These are phyloP conservation scores for Exophiala sp. DNA, from an alignment of 2,329 filamentous ascomycete genomes.

Conservation along the genomic window DNA sequence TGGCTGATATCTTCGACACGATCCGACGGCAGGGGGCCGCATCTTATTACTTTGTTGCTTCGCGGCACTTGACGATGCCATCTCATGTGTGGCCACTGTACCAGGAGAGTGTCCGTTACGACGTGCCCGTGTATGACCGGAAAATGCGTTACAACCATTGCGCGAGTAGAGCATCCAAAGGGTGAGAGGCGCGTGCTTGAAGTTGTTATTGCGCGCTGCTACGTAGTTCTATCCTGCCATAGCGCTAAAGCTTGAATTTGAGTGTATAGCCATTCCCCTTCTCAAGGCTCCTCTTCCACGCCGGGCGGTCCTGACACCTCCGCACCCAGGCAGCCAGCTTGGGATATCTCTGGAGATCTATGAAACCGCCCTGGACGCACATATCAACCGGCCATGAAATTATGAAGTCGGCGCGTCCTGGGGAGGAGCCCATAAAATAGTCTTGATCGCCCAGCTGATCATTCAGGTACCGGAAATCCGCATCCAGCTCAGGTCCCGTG, in stretches of 20 bases:
- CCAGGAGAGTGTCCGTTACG: too few relatives aligned
- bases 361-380: conserved; percentile 8
- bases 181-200: too few relatives aligned
- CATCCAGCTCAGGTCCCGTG: conserved; percentile 17
- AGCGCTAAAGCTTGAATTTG: not conserved
- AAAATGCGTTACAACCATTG: too few relatives aligned
- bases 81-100: too few relatives aligned
- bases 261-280: conserved; percentile 26
- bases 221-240: not conserved
- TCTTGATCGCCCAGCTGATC: conserved; percentile 21
- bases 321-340: conserved; percentile 21
- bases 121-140: too few relatives aligned
- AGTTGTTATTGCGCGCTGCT: too few relatives aligned
- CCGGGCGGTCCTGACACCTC: conserved; percentile 22
- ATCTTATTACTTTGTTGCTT: too few relatives aligned
- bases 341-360: conserved; percentile 21
- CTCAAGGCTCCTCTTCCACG: conserved; percentile 26
- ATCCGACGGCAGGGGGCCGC: too few relatives aligned
- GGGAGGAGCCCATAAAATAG: conserved; percentile 25
- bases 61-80: too few relatives aligned
- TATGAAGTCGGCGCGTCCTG: conserved; percentile 25
- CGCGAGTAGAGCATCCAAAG: too few relatives aligned
- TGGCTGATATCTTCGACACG: too few relatives aligned
- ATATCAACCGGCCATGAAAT: conserved; percentile 23
- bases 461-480: conserved; percentile 19